Conservation (phyloP, 2,329 filamentous ascomycete species). For the Xylaria hypoxylon region DNA sequence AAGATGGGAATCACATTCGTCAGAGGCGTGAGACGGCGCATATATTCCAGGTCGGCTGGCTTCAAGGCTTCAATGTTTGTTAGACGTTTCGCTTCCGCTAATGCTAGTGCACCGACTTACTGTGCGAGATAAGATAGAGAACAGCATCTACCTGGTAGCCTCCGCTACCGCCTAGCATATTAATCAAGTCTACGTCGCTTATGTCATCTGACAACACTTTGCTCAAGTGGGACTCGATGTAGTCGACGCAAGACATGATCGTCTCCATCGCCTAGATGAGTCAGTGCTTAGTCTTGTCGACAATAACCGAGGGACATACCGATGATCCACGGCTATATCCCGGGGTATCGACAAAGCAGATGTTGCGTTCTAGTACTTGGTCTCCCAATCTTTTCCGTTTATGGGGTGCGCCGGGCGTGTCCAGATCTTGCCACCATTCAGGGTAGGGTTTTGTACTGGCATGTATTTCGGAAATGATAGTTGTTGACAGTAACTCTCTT, state of each 20-base stretch:
- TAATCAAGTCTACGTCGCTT: slow-evolving; percentile 78
- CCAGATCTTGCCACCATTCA: slow-evolving; percentile 86
- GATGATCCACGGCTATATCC: slow-evolving; percentile 68
- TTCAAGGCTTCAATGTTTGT: slow-evolving; percentile 62
- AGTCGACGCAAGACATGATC: slow-evolving; percentile 72
- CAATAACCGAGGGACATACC: slow-evolving; percentile 54
- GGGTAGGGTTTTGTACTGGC: slow-evolving; percentile 88
- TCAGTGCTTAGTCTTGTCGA: slow-evolving; percentile 32
- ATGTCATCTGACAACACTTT: slow-evolving; percentile 73
- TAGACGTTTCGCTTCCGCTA: slow-evolving; percentile 2
- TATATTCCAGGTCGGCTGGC: slow-evolving; percentile 75
- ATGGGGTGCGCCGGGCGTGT: slow-evolving; percentile 69
- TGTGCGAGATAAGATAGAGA: slow-evolving; percentile 81
- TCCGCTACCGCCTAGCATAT: slow-evolving; percentile 82
- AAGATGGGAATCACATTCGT: slow-evolving; percentile 90
- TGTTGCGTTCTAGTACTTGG: slow-evolving; percentile 85
- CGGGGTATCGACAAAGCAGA: slow-evolving; percentile 92
- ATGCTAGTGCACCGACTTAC: slow-evolving; percentile 60
- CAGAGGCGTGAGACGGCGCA: slow-evolving; percentile 74
- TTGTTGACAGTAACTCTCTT: slow-evolving; percentile 50
- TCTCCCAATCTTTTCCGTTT: slow-evolving; percentile 80
- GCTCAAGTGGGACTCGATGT: slow-evolving; percentile 77
- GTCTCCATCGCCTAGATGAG: slow-evolving; percentile 59
- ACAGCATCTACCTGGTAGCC: slow-evolving; percentile 87
- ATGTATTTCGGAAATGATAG: slow-evolving; percentile 73